These are phyloP conservation scores for Rubia tinctorum DNA, from an alignment of 305 asterid genomes.

Conservation along the genomic window DNA sequence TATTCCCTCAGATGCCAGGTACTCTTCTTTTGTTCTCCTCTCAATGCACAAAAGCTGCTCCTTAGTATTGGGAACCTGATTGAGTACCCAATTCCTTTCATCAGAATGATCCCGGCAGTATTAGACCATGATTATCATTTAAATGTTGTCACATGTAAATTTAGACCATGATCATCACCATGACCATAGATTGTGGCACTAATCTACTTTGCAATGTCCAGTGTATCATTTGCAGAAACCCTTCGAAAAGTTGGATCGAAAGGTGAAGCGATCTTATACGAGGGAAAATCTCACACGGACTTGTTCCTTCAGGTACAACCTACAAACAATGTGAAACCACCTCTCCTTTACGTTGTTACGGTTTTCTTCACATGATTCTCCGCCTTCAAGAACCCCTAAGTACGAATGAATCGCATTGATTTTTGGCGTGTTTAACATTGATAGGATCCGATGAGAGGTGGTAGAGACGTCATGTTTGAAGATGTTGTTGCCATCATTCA, in stretches of 20 bases:
- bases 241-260: conserved; percentile 64
- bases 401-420: neutral
- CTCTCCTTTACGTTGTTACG: neutral
- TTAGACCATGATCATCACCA: no score
- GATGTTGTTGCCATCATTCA: conserved; percentile 68
- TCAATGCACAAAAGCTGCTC: neutral
- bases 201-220: neutral
- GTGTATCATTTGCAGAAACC: conserved; percentile 57
- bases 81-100: neutral
- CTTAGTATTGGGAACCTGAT: neutral
- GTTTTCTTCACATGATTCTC: neutral
- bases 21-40: neutral
- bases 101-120: neutral
- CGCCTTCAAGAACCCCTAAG: neutral
- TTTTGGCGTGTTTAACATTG: conserved; percentile 16
- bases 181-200: no score
- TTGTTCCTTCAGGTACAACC: conserved; percentile 57
- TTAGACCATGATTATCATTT: no score
- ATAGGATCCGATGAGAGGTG: conserved; percentile 99
- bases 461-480: conserved; percentile 70
- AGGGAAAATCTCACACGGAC: conserved; percentile 93
- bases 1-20: conserved; percentile 91
- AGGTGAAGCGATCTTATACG: conserved; percentile 68
- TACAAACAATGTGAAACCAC: neutral
- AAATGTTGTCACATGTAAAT: no score